Evolutionary conservation across 225 moss, liverwort and hornwort genomes (phyloP).

Genomic region (Physcomitrium patens): DNA sequence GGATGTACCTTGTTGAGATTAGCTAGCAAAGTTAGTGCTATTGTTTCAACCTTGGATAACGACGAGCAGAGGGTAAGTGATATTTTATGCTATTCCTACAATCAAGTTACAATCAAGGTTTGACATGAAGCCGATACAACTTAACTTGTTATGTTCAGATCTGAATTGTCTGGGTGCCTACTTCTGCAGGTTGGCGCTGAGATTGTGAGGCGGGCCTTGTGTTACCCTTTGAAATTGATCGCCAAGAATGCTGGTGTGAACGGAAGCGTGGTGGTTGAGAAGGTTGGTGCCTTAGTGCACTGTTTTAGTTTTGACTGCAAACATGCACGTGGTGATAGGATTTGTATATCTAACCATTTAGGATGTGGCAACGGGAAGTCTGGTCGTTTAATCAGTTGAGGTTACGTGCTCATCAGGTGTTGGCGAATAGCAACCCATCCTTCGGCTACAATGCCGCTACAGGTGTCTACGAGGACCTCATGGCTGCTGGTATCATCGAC

Average conservation of each 20-base stretch:
- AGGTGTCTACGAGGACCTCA: slow-evolving; percentile 68
- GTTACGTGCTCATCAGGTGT: slow-evolving; percentile 39
- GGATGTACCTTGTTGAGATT: slow-evolving; percentile 81
- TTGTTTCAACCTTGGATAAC: slow-evolving; percentile 74
- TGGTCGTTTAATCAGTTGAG: not conserved
- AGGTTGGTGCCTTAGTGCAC: slow-evolving; percentile 37
- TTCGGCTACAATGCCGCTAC: slow-evolving; percentile 80
- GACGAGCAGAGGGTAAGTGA: slow-evolving; percentile 73
- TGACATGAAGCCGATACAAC: too few species aligned
- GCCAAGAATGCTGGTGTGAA: slow-evolving; percentile 84
- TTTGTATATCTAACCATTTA: too few species aligned
- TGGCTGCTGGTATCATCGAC: slow-evolving; percentile 78
- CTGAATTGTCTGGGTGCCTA: too few species aligned
- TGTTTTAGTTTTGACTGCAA: not conserved
- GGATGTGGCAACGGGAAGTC: not conserved
- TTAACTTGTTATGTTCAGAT: too few species aligned
- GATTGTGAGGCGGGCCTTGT: slow-evolving; percentile 68
- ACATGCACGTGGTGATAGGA: not conserved
- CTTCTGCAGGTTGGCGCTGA: slow-evolving; percentile 62
- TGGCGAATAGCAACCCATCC: slow-evolving; percentile 58
- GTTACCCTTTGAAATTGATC: slow-evolving; percentile 70
- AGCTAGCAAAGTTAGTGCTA: slow-evolving; percentile 79
- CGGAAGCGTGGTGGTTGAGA: slow-evolving; percentile 77
- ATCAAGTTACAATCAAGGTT: too few species aligned
- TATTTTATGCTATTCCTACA: not conserved